These are phyloP conservation scores for Hyaloperonospora brassicae DNA, from an alignment of 352 stramenopile genomes.

Conservation along the genomic window DNA sequence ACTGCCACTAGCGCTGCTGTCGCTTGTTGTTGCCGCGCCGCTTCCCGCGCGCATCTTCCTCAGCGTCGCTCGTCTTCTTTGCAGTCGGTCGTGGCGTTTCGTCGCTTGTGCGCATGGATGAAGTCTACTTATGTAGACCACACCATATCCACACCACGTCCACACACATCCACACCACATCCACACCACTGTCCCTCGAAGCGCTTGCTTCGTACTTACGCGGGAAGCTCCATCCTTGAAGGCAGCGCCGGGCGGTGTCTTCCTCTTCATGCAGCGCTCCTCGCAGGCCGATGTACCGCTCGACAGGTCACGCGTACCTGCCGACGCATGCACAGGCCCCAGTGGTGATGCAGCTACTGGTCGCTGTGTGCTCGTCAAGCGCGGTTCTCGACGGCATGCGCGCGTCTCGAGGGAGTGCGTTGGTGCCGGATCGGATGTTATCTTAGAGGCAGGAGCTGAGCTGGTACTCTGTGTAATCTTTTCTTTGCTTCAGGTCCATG, in stretches of 20 bases:
- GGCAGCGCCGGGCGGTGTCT: no score
- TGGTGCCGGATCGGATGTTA: no score
- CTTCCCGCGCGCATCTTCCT: conserved; percentile 27
- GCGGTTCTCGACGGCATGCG: conserved; percentile 30
- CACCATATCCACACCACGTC: background rate
- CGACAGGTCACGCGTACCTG: no score
- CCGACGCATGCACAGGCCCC: no score
- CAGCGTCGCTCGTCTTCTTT: no score
- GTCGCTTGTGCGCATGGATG: background rate
- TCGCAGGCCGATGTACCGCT: conserved; percentile 14
- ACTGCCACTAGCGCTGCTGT: conserved; percentile 10
- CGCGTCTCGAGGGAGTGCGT: conserved; percentile 65
- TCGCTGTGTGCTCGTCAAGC: conserved; percentile 24
- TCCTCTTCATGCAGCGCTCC: conserved; percentile 21
- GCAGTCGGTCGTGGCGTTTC: no score
- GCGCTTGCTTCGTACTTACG: background rate
- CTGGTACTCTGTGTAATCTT: background rate
- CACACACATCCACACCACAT: no score
- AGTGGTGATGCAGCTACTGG: conserved; percentile 10
- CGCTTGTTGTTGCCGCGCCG: conserved; percentile 18
- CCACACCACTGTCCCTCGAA: no score
- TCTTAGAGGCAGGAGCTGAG: no score
- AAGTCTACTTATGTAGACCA: background rate
- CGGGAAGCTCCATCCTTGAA: no score
- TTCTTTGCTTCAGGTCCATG: conserved; percentile 39